Conservation (phyloP, 179 eudicot genomes). For the Silene vulgaris region DNA sequence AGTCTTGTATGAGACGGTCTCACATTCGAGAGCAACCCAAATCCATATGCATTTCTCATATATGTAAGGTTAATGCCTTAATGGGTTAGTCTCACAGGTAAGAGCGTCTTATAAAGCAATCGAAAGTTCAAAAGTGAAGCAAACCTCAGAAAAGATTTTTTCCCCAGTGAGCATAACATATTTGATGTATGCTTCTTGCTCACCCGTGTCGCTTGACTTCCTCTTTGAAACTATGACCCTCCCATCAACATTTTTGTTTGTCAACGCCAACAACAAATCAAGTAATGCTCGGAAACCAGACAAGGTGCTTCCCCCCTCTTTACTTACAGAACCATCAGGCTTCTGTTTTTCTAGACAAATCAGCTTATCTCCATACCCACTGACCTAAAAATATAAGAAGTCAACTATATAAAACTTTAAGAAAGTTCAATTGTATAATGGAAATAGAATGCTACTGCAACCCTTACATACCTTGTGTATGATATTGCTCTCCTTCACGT, state of each 20-base stretch:
- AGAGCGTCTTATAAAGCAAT: neutral
- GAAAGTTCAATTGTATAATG: neutral
- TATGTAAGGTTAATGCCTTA: neutral
- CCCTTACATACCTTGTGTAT: conserved; percentile 64
- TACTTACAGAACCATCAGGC: conserved; percentile 28
- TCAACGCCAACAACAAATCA: conserved; percentile 59
- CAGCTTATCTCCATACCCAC: conserved; percentile 79
- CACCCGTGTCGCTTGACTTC: conserved; percentile 31
- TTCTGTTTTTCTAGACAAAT: conserved; percentile 33
- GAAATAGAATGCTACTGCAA: conserved; percentile 11
- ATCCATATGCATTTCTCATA: neutral
- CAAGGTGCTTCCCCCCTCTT: conserved; percentile 57
- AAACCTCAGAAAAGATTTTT: conserved; percentile 83
- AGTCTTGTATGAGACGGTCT: too few relatives aligned
- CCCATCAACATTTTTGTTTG: conserved; percentile 76
- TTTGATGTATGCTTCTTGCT: conserved; percentile 63
- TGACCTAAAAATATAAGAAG: conserved; percentile 42
- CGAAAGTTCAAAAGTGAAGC: conserved; percentile 16
- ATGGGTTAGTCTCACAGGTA: neutral
- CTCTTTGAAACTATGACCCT: conserved; percentile 62
- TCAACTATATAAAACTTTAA: neutral
- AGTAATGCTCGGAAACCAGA: conserved; percentile 70
- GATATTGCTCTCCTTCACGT: conserved; percentile 83
- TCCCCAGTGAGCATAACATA: conserved; percentile 97
- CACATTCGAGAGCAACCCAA: neutral